These are phyloP conservation scores for Hawksworthiomyces lignivorus DNA, from an alignment of 2,329 filamentous ascomycete species.

Conservation along the genomic window DNA sequence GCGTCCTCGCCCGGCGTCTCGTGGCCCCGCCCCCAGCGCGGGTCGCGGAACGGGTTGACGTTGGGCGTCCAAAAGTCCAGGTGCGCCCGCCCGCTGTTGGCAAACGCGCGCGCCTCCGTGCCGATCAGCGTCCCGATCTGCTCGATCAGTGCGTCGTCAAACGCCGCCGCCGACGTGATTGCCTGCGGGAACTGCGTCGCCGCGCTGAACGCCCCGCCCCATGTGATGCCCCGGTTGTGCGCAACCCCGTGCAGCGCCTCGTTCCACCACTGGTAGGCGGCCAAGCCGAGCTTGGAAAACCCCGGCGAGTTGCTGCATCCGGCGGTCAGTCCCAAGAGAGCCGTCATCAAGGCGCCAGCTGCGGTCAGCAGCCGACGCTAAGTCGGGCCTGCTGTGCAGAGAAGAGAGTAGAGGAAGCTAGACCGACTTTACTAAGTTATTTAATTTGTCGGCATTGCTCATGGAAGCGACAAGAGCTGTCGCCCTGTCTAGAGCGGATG, in stretches of 20 bases:
- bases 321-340: neutral
- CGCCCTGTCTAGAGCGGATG: neutral
- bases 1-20: constrained; percentile 23
- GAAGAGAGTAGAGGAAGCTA: neutral
- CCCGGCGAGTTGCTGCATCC: constrained; percentile 5
- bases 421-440: constrained; percentile 4
- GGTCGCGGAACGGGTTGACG: constrained; percentile 57
- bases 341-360: too few species aligned
- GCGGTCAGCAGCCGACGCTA: too few species aligned
- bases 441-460: constrained; percentile 4
- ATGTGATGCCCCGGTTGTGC: constrained; percentile 2
- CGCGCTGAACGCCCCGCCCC: constrained; percentile 17
- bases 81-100: constrained; percentile 22
- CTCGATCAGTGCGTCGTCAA: constrained; percentile 24
- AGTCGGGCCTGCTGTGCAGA: too few species aligned
- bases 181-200: constrained; percentile 26
- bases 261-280: constrained; percentile 12
- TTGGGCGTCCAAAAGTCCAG: constrained; percentile 59
- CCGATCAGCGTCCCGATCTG: constrained; percentile 18
- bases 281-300: constrained; percentile 5
- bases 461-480: constrained; percentile 6
- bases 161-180: constrained; percentile 25
- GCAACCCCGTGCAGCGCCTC: constrained; percentile 18
- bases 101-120: constrained; percentile 25
- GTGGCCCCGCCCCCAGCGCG: constrained; percentile 48